Base-by-base conservation (phyloP, 768 basidiomycete species). In the Termitomyces sp. region DNA sequence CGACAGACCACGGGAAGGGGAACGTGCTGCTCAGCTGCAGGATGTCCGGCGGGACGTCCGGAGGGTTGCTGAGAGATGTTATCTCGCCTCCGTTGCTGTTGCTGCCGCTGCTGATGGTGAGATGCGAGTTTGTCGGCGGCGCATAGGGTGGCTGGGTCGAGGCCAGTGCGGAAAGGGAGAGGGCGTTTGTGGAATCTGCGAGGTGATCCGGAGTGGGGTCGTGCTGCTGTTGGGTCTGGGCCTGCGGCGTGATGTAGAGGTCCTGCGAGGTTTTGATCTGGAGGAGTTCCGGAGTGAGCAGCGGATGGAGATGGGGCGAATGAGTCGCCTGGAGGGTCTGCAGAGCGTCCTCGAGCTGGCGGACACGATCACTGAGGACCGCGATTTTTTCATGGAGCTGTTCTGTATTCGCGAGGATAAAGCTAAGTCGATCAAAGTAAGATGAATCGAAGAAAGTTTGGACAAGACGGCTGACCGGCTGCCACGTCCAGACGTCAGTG, bases 251-350 rank as follows among this genome's bases (percentile, higher is more conserved):
- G 58, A 63, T 75, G 70, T 87, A 84, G 11, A 88, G 79, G 48
- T 89, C 88, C 70, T 89, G 84, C 0, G 87, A 85, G 36, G 85
- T 87, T 67, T 88, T 88, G 62, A 88, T 82, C 66, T 77, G 81
- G 16, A 85, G 76, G 22, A 88, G 74, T 16, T 87, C 86, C n/a
- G 84, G 78, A 12, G 73, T 65, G 40, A 89, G 78, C 16, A 88
- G 78, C 16, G 87, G 85, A 67, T 88, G 87, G 0, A 74, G 69
- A 36, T 79, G 78, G 40, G 69, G 55, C 1, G 82, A 72, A 53
- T 67, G 70, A 40, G 75, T 73, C 13, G 76, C 54, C 65, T 85
- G 83, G 24, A 84, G 67, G 0, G 67, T 55, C 61, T 78, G 78
- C 22, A 89, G 74, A 0, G 84, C 86, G 33, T 87, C 84, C 68